Conservation (phyloP, 164 flowering plant genomes). For the Vitis rupestris region DNA sequence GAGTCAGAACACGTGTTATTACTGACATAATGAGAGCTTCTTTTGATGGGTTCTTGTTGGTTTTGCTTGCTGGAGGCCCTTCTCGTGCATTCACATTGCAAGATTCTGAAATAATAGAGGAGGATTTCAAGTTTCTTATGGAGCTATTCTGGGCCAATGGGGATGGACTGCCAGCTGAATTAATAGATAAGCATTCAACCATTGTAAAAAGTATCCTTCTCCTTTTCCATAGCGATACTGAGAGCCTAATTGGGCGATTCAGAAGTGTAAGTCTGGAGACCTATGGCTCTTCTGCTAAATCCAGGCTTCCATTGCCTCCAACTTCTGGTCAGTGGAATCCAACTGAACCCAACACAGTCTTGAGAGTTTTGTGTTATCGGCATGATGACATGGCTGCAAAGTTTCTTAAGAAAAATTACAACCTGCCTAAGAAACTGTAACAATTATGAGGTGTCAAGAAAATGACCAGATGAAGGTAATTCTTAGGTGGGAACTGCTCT, state of each 20-base stretch:
- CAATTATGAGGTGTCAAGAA: not conserved
- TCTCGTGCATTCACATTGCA: slow-evolving; percentile 55
- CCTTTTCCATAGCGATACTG: slow-evolving; percentile 45
- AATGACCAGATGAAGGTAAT: not conserved
- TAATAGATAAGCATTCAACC: slow-evolving; percentile 63
- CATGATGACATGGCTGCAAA: slow-evolving; percentile 66
- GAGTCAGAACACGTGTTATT: slow-evolving; percentile 61
- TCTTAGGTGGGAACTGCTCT: not conserved
- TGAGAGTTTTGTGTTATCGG: slow-evolving; percentile 72
- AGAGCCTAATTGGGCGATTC: slow-evolving; percentile 53
- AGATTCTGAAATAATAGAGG: slow-evolving; percentile 64
- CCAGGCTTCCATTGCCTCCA: slow-evolving; percentile 72
- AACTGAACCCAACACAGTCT: slow-evolving; percentile 70
- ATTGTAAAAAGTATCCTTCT: slow-evolving; percentile 51
- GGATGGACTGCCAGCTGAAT: slow-evolving; percentile 81
- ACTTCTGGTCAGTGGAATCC: slow-evolving; percentile 79
- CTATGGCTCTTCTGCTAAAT: slow-evolving; percentile 53
- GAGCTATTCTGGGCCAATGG: slow-evolving; percentile 82
- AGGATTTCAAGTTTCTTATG: slow-evolving; percentile 66
- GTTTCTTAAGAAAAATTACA: slow-evolving; percentile 76
- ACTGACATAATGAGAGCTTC: slow-evolving; percentile 87
- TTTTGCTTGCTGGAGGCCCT: slow-evolving; percentile 88
- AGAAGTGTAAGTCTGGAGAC: slow-evolving; percentile 29
- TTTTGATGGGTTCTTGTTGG: slow-evolving; percentile 77
- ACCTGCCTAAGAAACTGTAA: slow-evolving; percentile 69